Conservation (phyloP, 345 rosid species). For the Leavenworthia alabamica region DNA sequence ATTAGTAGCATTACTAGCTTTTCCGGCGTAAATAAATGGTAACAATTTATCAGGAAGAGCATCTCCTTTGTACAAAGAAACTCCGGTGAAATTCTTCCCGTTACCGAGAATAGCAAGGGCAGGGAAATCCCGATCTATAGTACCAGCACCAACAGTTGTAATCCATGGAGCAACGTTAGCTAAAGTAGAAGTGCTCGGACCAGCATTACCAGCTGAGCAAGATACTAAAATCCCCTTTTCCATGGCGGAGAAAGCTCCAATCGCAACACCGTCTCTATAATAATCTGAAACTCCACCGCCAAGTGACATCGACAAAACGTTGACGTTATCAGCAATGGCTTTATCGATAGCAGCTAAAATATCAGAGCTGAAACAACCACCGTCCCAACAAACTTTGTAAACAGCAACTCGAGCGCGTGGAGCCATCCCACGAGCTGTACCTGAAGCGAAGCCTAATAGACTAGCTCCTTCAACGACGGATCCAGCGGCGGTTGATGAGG, state of each 20-base stretch:
- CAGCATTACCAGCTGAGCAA: slow-evolving; percentile 73
- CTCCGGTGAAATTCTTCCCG: slow-evolving; percentile 46
- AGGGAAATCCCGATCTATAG: slow-evolving; percentile 82
- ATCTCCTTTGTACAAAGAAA: slow-evolving; percentile 48
- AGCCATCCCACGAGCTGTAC: slow-evolving; percentile 70
- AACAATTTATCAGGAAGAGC: slow-evolving; percentile 34
- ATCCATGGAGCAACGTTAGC: slow-evolving; percentile 91
- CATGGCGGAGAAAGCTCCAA: slow-evolving; percentile 67
- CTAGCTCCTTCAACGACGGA: slow-evolving; percentile 52
- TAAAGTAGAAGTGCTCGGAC: slow-evolving; percentile 44
- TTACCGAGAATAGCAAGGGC: slow-evolving; percentile 67
- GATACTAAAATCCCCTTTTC: slow-evolving; percentile 60
- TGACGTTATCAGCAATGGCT: slow-evolving; percentile 54
- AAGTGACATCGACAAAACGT: slow-evolving; percentile 51
- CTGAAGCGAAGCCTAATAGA: slow-evolving; percentile 51
- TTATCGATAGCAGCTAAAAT: slow-evolving; percentile 51
- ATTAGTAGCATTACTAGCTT: slow-evolving; percentile 48
- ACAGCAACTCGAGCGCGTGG: slow-evolving; percentile 47
- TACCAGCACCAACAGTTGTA: slow-evolving; percentile 80
- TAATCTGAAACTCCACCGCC: slow-evolving; percentile 45
- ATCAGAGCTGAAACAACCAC: slow-evolving; percentile 55
- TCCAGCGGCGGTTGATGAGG: slow-evolving; percentile 72
- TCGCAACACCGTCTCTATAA: slow-evolving; percentile 45
- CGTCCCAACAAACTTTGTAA: slow-evolving; percentile 53
- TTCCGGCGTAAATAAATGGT: slow-evolving; percentile 67